Base-by-base conservation (phyloP, 371 early-diverging fungal species). In the Batrachochytrium dendrobatidis region DNA sequence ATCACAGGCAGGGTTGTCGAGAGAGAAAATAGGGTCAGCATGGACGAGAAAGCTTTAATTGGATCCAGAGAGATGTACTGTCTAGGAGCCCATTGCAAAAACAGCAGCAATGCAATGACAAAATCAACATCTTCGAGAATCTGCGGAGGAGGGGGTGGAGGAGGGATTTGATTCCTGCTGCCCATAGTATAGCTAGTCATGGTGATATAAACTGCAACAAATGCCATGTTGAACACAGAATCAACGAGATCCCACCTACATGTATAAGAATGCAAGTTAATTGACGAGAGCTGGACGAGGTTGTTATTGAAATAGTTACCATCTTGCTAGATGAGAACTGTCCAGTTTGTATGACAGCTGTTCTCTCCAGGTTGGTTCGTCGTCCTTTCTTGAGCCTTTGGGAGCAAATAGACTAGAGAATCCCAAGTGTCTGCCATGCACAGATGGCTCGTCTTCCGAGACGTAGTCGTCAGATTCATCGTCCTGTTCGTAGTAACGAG, bases 181-280 rank as follows among this genome's bases (percentile, higher is more conserved):
- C 62, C 64, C 7, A 26, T 34, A 20, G 22, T 24, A 33, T 63
- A 61, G n/a, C 48, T 44, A 34, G 69, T 62, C 58, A 73, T 64
- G 63, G 60, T 72, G 43, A 85, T 72, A 58, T 84, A 81, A 52
- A 79, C 59, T 1, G 39, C 55, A 17, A 67, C 75, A 15, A 85
- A 72, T 0, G 64, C 60, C 1, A 75, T 49, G 51, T 77, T 81
- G 29, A 85, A 30, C 22, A 70, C 30, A 2, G 79, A 73, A 53
- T 85, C 86, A 12, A 77, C 44, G 50, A 81, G 69, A 61, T 85
- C 86, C 84, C 86, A 85, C 33, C 67, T 56, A 22, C 84, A 67
- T 39, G 39, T n/a, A n/a, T n/a, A n/a, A n/a, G 39, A n/a, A 39
- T 39, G 39, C 39, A n/a, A n/a, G 12, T 12, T 12, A 39, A 39